Percentiles rank a stretch among this genome's conserved stretches.
phyloP scores from a whole-genome alignment of 2,329 filamentous ascomycete genomes.

The Sclerotinia sclerotiorum region DNA sequence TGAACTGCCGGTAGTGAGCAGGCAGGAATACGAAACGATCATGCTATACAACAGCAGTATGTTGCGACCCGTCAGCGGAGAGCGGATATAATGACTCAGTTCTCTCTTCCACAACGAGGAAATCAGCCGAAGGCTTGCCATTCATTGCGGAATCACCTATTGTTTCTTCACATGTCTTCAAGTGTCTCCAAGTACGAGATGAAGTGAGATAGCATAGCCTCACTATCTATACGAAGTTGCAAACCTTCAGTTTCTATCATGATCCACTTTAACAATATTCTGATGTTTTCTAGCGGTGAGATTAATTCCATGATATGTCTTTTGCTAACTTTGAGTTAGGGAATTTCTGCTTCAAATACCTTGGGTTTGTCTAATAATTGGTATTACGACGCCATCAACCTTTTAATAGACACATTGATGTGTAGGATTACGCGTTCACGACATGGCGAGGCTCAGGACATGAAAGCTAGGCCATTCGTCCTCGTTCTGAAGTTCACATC shows the following conservation, averaged over 20 bases:
- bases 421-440: not conserved
- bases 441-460: too few species aligned
- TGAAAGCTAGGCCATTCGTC: not conserved
- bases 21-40: conserved; percentile 3
- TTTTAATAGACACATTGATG: conserved; percentile 57
- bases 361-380: not conserved
- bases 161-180: not conserved
- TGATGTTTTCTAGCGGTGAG: not conserved
- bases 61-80: not conserved
- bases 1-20: not conserved
- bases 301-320: not conserved
- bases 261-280: not conserved
- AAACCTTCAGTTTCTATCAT: not conserved
- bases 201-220: not conserved
- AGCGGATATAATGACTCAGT: not conserved
- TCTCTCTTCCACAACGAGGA: not conserved
- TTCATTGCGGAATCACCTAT: not conserved
- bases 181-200: not conserved
- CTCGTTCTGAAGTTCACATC: not conserved
- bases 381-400: not conserved
- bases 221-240: not conserved
- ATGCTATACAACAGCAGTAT: not conserved
- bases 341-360: not conserved
- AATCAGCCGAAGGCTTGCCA: not conserved
- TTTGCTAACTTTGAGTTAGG: not conserved